Evolutionary conservation across 202 grass and related monocot species (phyloP).

Genomic region (Miscanthus sacchariflorus): DNA sequence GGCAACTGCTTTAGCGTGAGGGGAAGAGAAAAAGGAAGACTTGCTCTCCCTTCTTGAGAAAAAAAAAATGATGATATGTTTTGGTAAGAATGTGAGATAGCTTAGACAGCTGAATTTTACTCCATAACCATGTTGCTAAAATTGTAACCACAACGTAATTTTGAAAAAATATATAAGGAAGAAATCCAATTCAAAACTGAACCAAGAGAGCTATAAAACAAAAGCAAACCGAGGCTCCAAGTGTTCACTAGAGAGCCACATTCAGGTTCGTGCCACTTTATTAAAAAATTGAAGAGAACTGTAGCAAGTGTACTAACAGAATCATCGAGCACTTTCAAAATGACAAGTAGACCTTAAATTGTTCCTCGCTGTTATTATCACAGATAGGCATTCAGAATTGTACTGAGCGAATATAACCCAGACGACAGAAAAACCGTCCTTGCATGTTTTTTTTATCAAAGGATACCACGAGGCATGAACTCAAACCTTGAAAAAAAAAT

Average conservation of each 20-base stretch:
- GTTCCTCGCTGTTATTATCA: constrained; percentile 14
- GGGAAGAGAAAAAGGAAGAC: too few relatives aligned
- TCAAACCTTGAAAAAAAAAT: constrained; percentile 21
- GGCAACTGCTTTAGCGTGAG: too few relatives aligned
- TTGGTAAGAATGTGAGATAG: not conserved
- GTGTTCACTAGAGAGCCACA: not conserved
- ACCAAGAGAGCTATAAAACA: not conserved
- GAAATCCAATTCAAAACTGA: too few relatives aligned
- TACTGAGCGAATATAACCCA: not conserved
- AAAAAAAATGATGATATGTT: too few relatives aligned
- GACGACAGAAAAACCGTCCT: not conserved
- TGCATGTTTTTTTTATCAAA: constrained; percentile 48
- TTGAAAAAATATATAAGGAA: too few relatives aligned
- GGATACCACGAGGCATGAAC: not conserved
- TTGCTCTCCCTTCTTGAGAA: too few relatives aligned
- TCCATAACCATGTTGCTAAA: not conserved
- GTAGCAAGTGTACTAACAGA: not conserved
- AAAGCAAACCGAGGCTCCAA: not conserved
- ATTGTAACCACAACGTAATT: not conserved
- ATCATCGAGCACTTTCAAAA: not conserved
- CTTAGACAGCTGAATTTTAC: not conserved
- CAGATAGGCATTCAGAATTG: constrained; percentile 18
- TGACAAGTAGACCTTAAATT: not conserved
- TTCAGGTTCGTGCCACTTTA: not conserved
- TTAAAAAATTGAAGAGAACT: not conserved